phyloP scores from a whole-genome alignment of 73 alveolate species.

The Paramecium bursaria region DNA sequence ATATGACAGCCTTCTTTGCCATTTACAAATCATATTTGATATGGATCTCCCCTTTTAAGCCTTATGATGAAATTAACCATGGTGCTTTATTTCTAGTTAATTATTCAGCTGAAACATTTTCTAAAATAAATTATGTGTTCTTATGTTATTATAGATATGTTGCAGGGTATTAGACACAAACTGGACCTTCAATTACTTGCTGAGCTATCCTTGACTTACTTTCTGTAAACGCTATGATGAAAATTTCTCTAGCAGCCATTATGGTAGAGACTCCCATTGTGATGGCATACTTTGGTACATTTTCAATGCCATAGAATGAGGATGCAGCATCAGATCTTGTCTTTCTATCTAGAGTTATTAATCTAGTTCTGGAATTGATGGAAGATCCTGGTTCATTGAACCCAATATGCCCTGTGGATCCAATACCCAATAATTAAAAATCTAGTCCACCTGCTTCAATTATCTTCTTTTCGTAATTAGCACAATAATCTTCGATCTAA shows the following conservation, averaged over 20 bases:
- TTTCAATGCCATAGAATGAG: constrained; percentile 76
- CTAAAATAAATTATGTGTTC: constrained; percentile 56
- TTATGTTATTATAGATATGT: constrained; percentile 78
- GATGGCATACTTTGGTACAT: constrained; percentile 89
- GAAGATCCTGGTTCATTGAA: constrained; percentile 91
- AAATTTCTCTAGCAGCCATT: constrained; percentile 75
- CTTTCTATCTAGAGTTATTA: constrained; percentile 76
- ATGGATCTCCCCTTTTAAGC: constrained; percentile 61
- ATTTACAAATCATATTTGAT: constrained; percentile 51
- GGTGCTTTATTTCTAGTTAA: constrained; percentile 68
- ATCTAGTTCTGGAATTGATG: constrained; percentile 76
- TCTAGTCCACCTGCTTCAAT: constrained; percentile 79
- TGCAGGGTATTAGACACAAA: constrained; percentile 76
- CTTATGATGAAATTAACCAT: constrained; percentile 65
- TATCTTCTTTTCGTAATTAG: constrained; percentile 73
- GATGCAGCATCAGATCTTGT: constrained; percentile 88
- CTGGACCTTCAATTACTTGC: constrained; percentile 75
- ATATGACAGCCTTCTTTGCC: constrained; percentile 72
- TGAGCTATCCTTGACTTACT: constrained; percentile 78
- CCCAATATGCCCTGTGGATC: constrained; percentile 91
- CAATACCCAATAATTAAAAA: constrained; percentile 83
- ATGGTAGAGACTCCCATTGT: constrained; percentile 89
- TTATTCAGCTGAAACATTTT: constrained; percentile 68
- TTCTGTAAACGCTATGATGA: constrained; percentile 80
- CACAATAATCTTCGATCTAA: constrained; percentile 71